phyloP scores from a whole-genome alignment of 1,284 basidiomycete genomes.

The Sanghuangporus weigelae region DNA sequence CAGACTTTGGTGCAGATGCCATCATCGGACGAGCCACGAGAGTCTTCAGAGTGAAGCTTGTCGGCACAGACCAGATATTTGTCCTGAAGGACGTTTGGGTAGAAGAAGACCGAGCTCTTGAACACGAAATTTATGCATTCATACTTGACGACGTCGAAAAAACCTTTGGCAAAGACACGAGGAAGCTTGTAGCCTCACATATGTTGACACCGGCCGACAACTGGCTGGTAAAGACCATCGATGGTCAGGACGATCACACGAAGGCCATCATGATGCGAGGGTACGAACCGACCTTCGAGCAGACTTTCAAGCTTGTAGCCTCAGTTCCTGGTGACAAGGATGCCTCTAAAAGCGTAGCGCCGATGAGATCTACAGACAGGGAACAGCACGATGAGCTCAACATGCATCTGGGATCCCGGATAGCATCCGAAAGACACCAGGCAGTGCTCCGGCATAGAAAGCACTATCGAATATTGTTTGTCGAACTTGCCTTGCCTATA shows the following conservation, averaged over 20 bases:
- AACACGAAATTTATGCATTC: neutral
- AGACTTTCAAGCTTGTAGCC: neutral
- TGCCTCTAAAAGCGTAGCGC: neutral
- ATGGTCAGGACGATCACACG: neutral
- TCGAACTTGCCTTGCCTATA: neutral
- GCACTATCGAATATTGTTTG: neutral
- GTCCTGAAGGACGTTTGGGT: neutral
- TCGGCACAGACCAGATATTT: neutral
- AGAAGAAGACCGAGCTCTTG: neutral
- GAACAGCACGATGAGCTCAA: neutral
- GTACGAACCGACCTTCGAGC: neutral
- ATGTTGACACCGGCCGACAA: neutral
- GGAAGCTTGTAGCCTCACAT: neutral
- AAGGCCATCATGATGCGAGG: neutral
- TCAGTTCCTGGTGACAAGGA: neutral
- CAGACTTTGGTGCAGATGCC: neutral
- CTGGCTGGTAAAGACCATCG: neutral
- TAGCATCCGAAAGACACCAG: neutral
- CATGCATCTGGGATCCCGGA: neutral
- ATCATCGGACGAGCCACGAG: slow-evolving; percentile 1
- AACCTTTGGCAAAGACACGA: neutral
- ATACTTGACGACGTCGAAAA: neutral
- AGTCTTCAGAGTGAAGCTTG: neutral
- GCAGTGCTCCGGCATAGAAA: neutral
- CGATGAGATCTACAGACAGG: neutral